Conservation (phyloP, 2,329 filamentous ascomycete species). For the Aspergillus hiratsukae region DNA sequence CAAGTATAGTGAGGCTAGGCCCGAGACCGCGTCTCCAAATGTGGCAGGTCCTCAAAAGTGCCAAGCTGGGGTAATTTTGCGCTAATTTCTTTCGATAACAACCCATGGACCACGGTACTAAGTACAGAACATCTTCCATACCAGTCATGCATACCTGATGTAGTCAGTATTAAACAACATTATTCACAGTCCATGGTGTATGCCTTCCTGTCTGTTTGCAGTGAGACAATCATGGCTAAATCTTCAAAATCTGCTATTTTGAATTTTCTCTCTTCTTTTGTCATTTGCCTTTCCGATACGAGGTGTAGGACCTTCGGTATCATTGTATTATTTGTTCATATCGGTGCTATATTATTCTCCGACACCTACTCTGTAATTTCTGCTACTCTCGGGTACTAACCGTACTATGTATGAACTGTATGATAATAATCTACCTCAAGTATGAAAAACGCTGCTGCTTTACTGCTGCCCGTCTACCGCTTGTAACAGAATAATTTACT, state of each 20-base stretch:
- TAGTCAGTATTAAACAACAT: background rate
- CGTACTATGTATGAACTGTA: background rate
- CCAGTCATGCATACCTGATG: background rate
- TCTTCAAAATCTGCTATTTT: background rate
- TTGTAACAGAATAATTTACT: background rate
- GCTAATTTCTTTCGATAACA: background rate
- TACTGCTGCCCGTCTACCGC: background rate
- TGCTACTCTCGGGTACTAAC: background rate
- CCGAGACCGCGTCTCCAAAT: slow-evolving; percentile 1
- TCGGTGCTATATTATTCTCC: background rate
- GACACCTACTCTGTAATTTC: background rate
- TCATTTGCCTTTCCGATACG: background rate
- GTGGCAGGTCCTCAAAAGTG: slow-evolving; percentile 11
- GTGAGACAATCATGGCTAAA: background rate
- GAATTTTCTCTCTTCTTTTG: background rate
- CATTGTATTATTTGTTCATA: background rate
- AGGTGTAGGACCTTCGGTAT: background rate
- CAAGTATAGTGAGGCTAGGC: background rate
- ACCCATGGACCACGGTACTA: background rate
- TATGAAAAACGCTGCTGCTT: background rate
- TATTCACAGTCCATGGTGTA: background rate
- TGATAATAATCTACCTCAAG: background rate
- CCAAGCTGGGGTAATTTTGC: slow-evolving; percentile 10
- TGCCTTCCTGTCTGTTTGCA: too few relatives aligned
- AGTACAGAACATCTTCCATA: too few relatives aligned